Evolutionary conservation across 2,329 filamentous ascomycete species (phyloP).

Genomic region (Alternaria novae-zelandiae): DNA sequence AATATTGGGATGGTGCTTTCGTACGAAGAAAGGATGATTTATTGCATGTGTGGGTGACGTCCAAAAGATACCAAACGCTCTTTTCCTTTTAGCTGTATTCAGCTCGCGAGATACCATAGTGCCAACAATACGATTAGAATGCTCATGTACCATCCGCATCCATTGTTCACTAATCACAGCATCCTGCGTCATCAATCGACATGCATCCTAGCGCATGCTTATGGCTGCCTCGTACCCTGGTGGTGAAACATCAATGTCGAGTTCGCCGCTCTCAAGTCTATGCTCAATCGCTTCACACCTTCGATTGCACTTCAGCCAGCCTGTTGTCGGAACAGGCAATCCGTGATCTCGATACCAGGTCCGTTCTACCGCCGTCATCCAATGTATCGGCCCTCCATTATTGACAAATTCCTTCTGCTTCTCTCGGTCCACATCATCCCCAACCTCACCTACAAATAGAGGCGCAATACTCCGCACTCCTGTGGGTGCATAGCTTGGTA

Average conservation of each 20-base stretch:
- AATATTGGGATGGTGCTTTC: background rate
- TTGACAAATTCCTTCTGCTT: background rate
- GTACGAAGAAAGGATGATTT: background rate
- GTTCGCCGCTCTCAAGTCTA: background rate
- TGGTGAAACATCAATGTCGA: background rate
- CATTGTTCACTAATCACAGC: background rate
- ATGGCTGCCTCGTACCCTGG: background rate
- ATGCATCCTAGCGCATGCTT: background rate
- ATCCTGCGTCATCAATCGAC: background rate
- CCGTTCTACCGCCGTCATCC: conserved; percentile 5
- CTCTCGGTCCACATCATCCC: background rate
- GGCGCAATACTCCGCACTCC: background rate
- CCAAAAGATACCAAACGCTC: conserved; percentile 5
- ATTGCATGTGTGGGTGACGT: background rate
- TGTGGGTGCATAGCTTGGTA: background rate
- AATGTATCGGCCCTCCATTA: conserved; percentile 4
- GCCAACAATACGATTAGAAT: conserved; percentile 7
- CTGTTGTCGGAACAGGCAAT: background rate
- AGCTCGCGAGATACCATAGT: conserved; percentile 23
- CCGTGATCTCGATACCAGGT: background rate
- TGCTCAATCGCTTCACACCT: background rate
- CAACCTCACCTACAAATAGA: background rate
- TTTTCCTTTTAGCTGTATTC: background rate
- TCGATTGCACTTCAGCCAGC: background rate
- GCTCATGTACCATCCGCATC: background rate